Percentiles rank a stretch among this genome's conserved stretches.
These are phyloP conservation scores for Huiozyma naganishii DNA, from an alignment of 805 yeast species.

Conservation along the genomic window DNA sequence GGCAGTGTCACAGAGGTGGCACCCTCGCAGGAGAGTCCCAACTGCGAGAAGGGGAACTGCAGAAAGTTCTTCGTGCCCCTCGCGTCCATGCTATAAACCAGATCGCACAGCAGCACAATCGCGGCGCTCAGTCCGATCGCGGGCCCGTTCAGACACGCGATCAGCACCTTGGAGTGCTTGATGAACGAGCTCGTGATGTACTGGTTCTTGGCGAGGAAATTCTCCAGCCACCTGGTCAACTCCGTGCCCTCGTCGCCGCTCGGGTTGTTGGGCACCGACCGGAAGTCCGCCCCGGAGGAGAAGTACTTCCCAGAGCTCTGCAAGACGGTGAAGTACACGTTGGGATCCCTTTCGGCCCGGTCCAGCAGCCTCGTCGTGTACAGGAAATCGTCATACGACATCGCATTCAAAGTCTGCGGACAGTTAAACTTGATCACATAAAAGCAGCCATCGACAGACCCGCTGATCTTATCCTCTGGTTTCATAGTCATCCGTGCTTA, in stretches of 20 bases:
- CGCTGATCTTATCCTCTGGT: slow-evolving; percentile 9
- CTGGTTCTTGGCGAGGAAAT: slow-evolving; percentile 61
- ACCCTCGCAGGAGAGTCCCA: slow-evolving; percentile 80
- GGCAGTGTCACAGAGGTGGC: slow-evolving; percentile 60
- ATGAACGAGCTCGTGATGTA: slow-evolving; percentile 57
- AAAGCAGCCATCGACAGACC: slow-evolving; percentile 20
- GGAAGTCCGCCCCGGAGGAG: slow-evolving; percentile 77
- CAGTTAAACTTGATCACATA: slow-evolving; percentile 57
- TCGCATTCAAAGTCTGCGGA: slow-evolving; percentile 54
- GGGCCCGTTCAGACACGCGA: slow-evolving; percentile 76
- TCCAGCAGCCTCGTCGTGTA: slow-evolving; percentile 48
- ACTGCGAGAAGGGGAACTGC: slow-evolving; percentile 67
- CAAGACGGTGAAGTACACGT: slow-evolving; percentile 53
- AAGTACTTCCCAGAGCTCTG: slow-evolving; percentile 66
- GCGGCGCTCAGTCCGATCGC: slow-evolving; percentile 73
- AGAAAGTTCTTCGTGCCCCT: slow-evolving; percentile 42
- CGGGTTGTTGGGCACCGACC: slow-evolving; percentile 12
- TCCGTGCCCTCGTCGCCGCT: slow-evolving; percentile 13
- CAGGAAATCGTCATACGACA: slow-evolving; percentile 54
- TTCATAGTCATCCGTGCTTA: background rate
- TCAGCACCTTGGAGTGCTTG: slow-evolving; percentile 60
- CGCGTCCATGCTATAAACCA: slow-evolving; percentile 46
- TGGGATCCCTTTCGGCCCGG: slow-evolving; percentile 50
- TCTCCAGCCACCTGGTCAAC: slow-evolving; percentile 38
- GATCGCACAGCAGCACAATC: slow-evolving; percentile 62